Base-by-base conservation (phyloP, 495 filamentous ascomycete species). In the Terfezia boudieri region DNA sequence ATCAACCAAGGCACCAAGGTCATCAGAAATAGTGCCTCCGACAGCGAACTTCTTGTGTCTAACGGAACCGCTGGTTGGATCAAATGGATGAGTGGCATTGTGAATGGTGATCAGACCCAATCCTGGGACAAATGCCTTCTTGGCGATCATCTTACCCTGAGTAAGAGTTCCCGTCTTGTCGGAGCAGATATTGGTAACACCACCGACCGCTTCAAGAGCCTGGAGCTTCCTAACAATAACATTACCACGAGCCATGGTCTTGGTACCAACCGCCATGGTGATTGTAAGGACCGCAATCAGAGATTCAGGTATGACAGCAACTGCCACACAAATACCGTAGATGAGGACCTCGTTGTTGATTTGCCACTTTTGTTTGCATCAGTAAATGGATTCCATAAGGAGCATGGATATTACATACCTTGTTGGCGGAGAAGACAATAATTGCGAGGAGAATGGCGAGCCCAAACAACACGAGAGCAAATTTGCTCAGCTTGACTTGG, bases 201-300 rank as follows among this genome's bases (percentile, higher is more conserved):
- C 75, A 7, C 75, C 75, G 23, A 78, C 68, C 22, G 75, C 75
- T 59, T 85, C 81, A 11, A 84, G 64, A 6, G 79, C 76, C 17
- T 80, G 72, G 43, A 82, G 69, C 57, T 78, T 78, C 35, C 81
- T 72, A 20, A 84, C 78, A 57, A 84, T 76, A 53, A 83, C 80
- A 62, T 84, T 71, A 26, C 76, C 71, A 56, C 75, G 69, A 8
- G 78, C 79, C 82, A 86, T 86, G 48, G 77, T 75, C 65, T 79
- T 81, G 9, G 78, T 80, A 37, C 80, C 82, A 17, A 81, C 74
- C 7, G 81, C 79, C 72, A 84, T 80, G 17, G 80, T 84, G 58
- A 85, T 83, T 1, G 81, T 85, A 57, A 86, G 67, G 48, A 84
- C 81, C 22, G 81, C 82, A 50, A 84, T 82, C 52, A 86, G 70